phyloP scores from a whole-genome alignment of 768 basidiomycete species.

The Inosperma sp. region DNA sequence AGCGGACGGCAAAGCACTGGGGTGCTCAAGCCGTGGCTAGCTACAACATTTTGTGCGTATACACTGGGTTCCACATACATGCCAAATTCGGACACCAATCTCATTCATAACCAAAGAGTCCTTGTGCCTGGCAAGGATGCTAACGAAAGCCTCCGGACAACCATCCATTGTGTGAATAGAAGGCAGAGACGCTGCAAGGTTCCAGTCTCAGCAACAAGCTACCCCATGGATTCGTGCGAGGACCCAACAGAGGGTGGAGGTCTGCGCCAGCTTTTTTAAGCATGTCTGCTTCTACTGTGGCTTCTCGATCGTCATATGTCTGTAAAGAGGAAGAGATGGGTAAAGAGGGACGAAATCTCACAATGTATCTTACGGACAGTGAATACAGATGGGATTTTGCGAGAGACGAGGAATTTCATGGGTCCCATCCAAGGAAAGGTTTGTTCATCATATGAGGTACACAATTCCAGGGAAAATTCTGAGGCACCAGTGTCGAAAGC shows the following conservation, averaged over 20 bases:
- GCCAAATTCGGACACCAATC: too few species aligned
- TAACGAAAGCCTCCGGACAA: constrained; percentile 30
- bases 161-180: constrained; percentile 35
- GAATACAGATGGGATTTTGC: neutral
- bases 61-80: too few species aligned
- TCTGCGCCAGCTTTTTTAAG: constrained; percentile 21
- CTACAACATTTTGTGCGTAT: too few species aligned
- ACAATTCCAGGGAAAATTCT: constrained; percentile 14
- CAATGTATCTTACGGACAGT: neutral
- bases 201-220: constrained; percentile 26
- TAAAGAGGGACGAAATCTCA: too few species aligned
- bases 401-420: neutral
- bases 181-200: constrained; percentile 30
- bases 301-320: constrained; percentile 32
- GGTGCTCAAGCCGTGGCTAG: too few species aligned
- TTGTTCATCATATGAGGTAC: constrained; percentile 21
- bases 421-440: neutral
- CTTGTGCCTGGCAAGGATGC: too few species aligned
- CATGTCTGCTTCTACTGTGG: constrained; percentile 24
- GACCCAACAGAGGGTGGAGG: constrained; percentile 25
- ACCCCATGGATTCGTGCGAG: constrained; percentile 31
- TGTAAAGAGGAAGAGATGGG: constrained; percentile 13
- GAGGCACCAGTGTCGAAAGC: constrained; percentile 35
- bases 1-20: too few species aligned
- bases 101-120: too few species aligned